Conservation (phyloP, 2,329 filamentous ascomycete genomes). For the Fusarium sp. region DNA sequence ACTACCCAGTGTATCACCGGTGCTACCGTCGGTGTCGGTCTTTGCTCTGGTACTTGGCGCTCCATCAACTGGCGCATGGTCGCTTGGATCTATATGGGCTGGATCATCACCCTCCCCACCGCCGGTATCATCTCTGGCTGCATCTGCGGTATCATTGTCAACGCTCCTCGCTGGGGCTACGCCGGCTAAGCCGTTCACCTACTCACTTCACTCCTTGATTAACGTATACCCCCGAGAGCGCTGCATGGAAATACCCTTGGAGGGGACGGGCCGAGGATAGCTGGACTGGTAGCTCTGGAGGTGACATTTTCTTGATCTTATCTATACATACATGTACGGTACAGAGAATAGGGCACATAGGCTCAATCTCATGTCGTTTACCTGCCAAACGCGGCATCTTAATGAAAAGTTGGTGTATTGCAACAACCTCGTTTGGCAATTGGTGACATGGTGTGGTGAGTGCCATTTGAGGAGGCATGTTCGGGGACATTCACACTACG, state of each 20-base stretch:
- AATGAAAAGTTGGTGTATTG: slow-evolving; percentile 9
- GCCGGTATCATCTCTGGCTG: slow-evolving; percentile 69
- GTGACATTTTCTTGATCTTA: background rate
- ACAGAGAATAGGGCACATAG: background rate
- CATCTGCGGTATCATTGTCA: slow-evolving; percentile 72
- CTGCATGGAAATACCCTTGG: background rate
- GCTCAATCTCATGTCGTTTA: slow-evolving; percentile 9
- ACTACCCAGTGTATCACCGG: slow-evolving; percentile 75
- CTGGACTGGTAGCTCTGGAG: slow-evolving; percentile 6
- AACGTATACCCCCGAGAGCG: slow-evolving; percentile 7
- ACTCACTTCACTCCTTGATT: background rate
- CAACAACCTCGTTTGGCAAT: background rate
- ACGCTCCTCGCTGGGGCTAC: slow-evolving; percentile 65
- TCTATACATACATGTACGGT: background rate
- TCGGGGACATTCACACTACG: background rate
- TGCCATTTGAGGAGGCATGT: background rate
- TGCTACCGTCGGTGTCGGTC: slow-evolving; percentile 71
- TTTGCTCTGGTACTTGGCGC: slow-evolving; percentile 69
- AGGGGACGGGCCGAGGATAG: background rate
- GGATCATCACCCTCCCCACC: slow-evolving; percentile 70
- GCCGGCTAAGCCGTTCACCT: slow-evolving; percentile 5
- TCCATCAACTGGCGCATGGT: slow-evolving; percentile 75
- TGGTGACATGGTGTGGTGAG: background rate
- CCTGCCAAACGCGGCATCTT: background rate
- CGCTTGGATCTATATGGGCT: slow-evolving; percentile 68